Evolutionary conservation across 495 filamentous ascomycete genomes (phyloP).

Genomic region (Cercophora scortea): DNA sequence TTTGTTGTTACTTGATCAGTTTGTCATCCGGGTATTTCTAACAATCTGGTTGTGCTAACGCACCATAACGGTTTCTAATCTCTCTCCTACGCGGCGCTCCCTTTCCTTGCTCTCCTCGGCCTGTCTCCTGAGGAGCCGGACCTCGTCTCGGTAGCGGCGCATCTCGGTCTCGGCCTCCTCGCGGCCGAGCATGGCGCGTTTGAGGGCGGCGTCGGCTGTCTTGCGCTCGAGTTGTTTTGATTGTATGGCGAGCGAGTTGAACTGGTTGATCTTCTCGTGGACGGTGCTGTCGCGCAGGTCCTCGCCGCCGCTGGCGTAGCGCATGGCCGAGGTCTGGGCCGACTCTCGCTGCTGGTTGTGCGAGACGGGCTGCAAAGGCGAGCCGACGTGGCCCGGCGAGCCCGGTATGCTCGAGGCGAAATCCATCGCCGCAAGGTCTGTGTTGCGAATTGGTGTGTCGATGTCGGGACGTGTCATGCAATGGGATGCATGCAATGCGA

Average conservation of each 20-base stretch:
- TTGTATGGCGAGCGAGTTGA: slow-evolving; percentile 63
- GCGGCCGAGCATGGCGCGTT: slow-evolving; percentile 72
- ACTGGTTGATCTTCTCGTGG: slow-evolving; percentile 76
- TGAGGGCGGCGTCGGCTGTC: slow-evolving; percentile 62
- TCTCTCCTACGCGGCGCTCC: slow-evolving; percentile 67
- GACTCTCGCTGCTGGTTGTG: slow-evolving; percentile 60
- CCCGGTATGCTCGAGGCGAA: slow-evolving; percentile 17
- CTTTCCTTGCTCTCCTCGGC: slow-evolving; percentile 65
- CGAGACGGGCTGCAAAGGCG: slow-evolving; percentile 61
- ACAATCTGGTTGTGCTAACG: slow-evolving; percentile 10
- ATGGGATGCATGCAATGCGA: background rate
- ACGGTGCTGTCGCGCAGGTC: slow-evolving; percentile 58
- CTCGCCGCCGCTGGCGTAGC: slow-evolving; percentile 20
- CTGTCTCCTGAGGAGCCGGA: slow-evolving; percentile 40
- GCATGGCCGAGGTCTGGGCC: slow-evolving; percentile 5
- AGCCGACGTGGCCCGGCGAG: slow-evolving; percentile 19
- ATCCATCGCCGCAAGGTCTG: slow-evolving; percentile 5
- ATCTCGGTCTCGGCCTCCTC: slow-evolving; percentile 73
- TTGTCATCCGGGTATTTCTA: too few relatives aligned
- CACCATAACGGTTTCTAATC: slow-evolving; percentile 70
- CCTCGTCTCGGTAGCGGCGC: slow-evolving; percentile 53
- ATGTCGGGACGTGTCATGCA: slow-evolving; percentile 3
- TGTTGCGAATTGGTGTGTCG: background rate
- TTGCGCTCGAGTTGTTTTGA: slow-evolving; percentile 53
- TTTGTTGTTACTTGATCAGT: background rate